Evolutionary conservation across 192 early-diverging fungal species (phyloP).

Genomic region (Gamsiella multidivaricata): DNA sequence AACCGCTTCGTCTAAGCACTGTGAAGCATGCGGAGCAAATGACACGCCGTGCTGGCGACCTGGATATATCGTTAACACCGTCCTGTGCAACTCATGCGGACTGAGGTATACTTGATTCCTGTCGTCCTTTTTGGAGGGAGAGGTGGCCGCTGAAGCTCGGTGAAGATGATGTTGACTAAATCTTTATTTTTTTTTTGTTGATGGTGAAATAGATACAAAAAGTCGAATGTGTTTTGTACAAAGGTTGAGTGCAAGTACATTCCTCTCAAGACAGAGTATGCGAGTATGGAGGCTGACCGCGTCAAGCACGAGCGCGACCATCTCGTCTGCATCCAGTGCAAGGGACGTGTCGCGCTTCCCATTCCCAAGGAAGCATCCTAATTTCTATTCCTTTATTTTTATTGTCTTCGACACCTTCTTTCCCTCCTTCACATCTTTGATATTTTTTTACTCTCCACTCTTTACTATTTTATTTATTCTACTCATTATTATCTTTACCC

Average conservation of each 20-base stretch:
- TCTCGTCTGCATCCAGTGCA: slow-evolving; percentile 18
- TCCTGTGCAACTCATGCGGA: slow-evolving; percentile 55
- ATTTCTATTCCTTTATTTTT: neutral
- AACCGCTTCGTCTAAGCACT: slow-evolving; percentile 19
- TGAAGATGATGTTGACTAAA: neutral
- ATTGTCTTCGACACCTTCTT: too few relatives aligned
- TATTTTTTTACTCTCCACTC: neutral
- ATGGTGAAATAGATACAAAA: slow-evolving; percentile 34
- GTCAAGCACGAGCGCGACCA: slow-evolving; percentile 18
- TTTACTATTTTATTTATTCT: neutral
- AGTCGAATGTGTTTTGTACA: slow-evolving; percentile 49
- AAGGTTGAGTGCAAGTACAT: slow-evolving; percentile 51
- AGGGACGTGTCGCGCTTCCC: slow-evolving; percentile 17
- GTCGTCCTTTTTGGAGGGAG: neutral
- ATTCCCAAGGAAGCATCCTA: neutral
- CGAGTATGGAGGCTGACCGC: slow-evolving; percentile 42
- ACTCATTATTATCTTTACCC: too few relatives aligned
- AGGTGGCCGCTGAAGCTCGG: too few relatives aligned
- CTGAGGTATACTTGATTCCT: slow-evolving; percentile 1
- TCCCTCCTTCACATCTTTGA: neutral
- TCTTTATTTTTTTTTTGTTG: neutral
- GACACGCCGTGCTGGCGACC: slow-evolving; percentile 57
- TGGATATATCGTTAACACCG: slow-evolving; percentile 37
- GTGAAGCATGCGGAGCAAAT: slow-evolving; percentile 46
- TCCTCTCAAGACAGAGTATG: slow-evolving; percentile 55